phyloP scores from a whole-genome alignment of 2,329 filamentous ascomycete species.

The Epichloe typhina region DNA sequence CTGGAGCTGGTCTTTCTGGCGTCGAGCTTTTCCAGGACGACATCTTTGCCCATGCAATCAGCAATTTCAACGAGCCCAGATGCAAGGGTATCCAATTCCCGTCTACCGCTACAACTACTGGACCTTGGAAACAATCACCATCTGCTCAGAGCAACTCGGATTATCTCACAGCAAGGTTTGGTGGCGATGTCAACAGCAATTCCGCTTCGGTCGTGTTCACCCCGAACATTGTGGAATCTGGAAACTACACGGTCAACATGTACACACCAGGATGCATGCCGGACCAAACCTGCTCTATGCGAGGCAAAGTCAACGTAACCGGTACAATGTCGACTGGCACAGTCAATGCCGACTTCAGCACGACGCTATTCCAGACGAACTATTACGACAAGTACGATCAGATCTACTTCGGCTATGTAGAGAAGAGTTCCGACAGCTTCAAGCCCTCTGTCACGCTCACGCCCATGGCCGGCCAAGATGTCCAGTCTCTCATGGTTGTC shows the following conservation, averaged over 20 bases:
- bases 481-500: slow-evolving; percentile 61
- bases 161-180: slow-evolving; percentile 60
- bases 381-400: slow-evolving; percentile 94
- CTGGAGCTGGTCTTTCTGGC: slow-evolving; percentile 70
- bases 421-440: slow-evolving; percentile 60
- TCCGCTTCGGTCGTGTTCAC: slow-evolving; percentile 61
- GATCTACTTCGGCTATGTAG: slow-evolving; percentile 75
- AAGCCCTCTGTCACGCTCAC: slow-evolving; percentile 67
- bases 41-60: slow-evolving; percentile 73
- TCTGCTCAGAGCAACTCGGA: slow-evolving; percentile 58
- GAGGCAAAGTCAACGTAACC: slow-evolving; percentile 74
- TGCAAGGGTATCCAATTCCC: slow-evolving; percentile 51
- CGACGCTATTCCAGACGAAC: slow-evolving; percentile 76
- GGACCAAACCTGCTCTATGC: slow-evolving; percentile 60
- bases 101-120: slow-evolving; percentile 56
- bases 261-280: slow-evolving; percentile 86
- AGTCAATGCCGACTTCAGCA: slow-evolving; percentile 36
- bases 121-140: slow-evolving; percentile 59
- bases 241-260: slow-evolving; percentile 81
- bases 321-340: slow-evolving; percentile 48
- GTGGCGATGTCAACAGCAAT: slow-evolving; percentile 38
- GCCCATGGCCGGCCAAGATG: slow-evolving; percentile 49
- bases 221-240: slow-evolving; percentile 76
- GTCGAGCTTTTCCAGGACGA: slow-evolving; percentile 80
- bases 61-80: slow-evolving; percentile 75